A percentile compares a stretch with the other conserved stretches of the same genome.
phyloP scores from a whole-genome alignment of 2,329 filamentous ascomycete genomes.

The Pseudogymnoascus sp. region DNA sequence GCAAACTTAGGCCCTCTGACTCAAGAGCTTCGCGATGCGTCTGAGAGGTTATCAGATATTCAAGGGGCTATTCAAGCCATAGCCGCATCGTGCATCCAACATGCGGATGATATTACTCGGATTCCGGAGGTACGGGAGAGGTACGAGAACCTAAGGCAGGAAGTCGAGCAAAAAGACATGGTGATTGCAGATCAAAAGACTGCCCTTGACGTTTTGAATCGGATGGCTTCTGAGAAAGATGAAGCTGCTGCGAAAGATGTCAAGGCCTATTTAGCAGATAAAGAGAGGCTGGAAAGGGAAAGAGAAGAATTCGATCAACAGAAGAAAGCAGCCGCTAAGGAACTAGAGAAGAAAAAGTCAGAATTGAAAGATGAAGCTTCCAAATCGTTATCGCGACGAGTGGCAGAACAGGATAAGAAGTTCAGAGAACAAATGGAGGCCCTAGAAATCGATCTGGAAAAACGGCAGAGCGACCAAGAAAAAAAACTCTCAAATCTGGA shows the following conservation, averaged over 20 bases:
- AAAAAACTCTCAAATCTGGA: slow-evolving; percentile 8
- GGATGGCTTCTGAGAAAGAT: neutral
- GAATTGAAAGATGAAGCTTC: neutral
- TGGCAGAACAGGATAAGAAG: neutral
- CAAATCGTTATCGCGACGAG: neutral
- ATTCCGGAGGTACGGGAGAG: neutral
- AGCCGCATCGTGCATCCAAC: neutral
- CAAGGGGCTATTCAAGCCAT: neutral
- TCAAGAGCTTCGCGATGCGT: neutral
- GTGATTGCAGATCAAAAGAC: neutral
- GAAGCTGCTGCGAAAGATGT: neutral
- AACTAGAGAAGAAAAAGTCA: neutral
- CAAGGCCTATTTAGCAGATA: neutral
- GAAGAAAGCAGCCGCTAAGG: neutral
- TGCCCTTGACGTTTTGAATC: neutral
- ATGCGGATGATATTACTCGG: neutral
- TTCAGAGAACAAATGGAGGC: too few species aligned
- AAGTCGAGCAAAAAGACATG: neutral
- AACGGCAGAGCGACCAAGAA: slow-evolving; percentile 7
- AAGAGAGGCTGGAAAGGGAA: neutral
- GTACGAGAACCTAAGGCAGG: neutral
- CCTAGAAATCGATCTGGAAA: slow-evolving; percentile 10
- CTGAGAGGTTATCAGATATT: neutral
- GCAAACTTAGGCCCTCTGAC: neutral
- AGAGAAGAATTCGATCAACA: neutral